Evolutionary conservation across 225 moss, liverwort and hornwort genomes (phyloP).

Genomic region (Straminergon stramineum): DNA sequence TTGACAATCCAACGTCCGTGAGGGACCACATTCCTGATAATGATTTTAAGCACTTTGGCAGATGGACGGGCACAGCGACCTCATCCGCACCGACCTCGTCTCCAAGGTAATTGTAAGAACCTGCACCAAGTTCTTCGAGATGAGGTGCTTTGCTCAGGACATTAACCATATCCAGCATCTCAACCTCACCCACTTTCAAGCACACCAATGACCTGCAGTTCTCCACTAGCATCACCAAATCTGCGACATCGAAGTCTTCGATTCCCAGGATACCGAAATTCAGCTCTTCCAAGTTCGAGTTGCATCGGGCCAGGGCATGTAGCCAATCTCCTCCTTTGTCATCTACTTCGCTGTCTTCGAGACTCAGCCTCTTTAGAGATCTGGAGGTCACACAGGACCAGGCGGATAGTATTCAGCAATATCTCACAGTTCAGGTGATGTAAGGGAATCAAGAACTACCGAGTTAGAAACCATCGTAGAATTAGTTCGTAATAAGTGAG

Average conservation of each 20-base stretch:
- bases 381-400: conserved; percentile 12
- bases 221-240: conserved; percentile 55
- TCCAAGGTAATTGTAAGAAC: conserved; percentile 34
- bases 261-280: conserved; percentile 46
- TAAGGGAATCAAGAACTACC: neutral
- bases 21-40: conserved; percentile 67
- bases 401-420: neutral
- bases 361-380: conserved; percentile 45
- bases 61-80: neutral
- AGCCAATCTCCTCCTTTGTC: conserved; percentile 56
- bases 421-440: neutral
- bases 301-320: conserved; percentile 37
- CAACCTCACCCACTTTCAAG: conserved; percentile 69
- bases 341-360: conserved; percentile 56
- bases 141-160: conserved; percentile 28
- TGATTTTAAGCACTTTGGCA: conserved; percentile 23
- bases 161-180: conserved; percentile 46
- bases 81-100: conserved; percentile 5
- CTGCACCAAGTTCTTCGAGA: conserved; percentile 66
- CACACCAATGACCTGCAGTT: conserved; percentile 70
- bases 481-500: neutral
- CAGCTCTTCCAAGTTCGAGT: conserved; percentile 56
- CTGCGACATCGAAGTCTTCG: conserved; percentile 23
- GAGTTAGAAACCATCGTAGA: neutral
- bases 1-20: conserved; percentile 33